phyloP scores from a whole-genome alignment of 116 monocot genomes.

The Phalaenopsis hybrid region DNA sequence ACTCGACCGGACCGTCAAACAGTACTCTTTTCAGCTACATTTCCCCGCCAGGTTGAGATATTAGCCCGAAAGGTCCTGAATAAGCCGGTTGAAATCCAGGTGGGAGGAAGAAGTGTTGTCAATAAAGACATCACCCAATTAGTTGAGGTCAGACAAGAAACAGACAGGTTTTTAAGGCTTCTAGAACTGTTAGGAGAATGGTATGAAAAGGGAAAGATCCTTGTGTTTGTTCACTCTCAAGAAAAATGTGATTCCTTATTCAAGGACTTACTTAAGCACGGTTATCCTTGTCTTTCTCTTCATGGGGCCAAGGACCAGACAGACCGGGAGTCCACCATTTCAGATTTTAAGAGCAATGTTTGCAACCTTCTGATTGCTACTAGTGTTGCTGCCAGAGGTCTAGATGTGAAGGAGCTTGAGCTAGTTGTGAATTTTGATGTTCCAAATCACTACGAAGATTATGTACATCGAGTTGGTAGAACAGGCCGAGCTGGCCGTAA shows the following conservation, averaged over 20 bases:
- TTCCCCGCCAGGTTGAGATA: slow-evolving; percentile 91
- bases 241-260: slow-evolving; percentile 94
- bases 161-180: slow-evolving; percentile 75
- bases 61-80: slow-evolving; percentile 77
- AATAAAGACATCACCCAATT: slow-evolving; percentile 88
- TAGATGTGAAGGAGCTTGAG: slow-evolving; percentile 95
- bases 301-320: slow-evolving; percentile 97
- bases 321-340: slow-evolving; percentile 82
- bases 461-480: slow-evolving; percentile 91
- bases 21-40: slow-evolving; percentile 92
- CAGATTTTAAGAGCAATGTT: slow-evolving; percentile 92
- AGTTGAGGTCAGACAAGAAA: slow-evolving; percentile 83
- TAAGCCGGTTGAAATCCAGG: slow-evolving; percentile 90
- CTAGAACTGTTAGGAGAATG: slow-evolving; percentile 87
- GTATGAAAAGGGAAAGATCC: slow-evolving; percentile 96
- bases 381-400: slow-evolving; percentile 85
- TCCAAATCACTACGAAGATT: slow-evolving; percentile 98
- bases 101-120: slow-evolving; percentile 90
- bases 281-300: slow-evolving; percentile 93
- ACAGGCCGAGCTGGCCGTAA: slow-evolving; percentile 87
- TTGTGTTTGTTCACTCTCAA: slow-evolving; percentile 93
- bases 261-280: slow-evolving; percentile 77
- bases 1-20: slow-evolving; percentile 90
- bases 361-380: slow-evolving; percentile 92
- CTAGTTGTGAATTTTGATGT: slow-evolving; percentile 94